phyloP scores from a whole-genome alignment of 2,329 filamentous ascomycete species.

The Trichocomaceae sp. region DNA sequence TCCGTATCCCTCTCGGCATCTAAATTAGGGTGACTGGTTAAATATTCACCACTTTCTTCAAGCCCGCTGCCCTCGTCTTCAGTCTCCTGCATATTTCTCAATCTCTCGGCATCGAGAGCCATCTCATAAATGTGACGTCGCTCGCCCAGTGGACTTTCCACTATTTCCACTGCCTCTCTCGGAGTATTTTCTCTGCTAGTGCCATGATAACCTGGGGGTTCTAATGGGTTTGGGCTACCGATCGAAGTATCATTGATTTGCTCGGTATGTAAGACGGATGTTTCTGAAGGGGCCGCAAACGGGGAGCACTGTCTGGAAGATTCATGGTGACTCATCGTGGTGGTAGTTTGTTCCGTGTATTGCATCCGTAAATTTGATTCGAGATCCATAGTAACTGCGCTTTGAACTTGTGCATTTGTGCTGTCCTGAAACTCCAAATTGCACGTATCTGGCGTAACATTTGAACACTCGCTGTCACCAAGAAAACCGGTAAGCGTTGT shows the following conservation, averaged over 20 bases:
- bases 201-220: background rate
- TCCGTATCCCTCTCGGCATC: background rate
- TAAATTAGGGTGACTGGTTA: background rate
- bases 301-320: background rate
- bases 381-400: background rate
- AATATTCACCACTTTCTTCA: background rate
- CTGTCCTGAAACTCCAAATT: background rate
- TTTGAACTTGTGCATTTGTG: background rate
- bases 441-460: background rate
- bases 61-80: slow-evolving; percentile 3
- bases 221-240: background rate
- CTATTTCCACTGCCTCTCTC: background rate
- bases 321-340: background rate
- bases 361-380: background rate
- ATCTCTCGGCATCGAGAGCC: background rate
- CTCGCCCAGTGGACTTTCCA: background rate
- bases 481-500: background rate
- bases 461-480: background rate
- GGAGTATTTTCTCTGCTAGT: background rate
- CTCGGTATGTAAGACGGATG: background rate
- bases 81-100: background rate
- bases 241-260: background rate
- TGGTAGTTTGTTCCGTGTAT: background rate
- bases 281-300: background rate
- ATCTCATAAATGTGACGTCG: slow-evolving; percentile 2